Evolutionary conservation across 176 grass and related monocot species (phyloP).

Genomic region (Hsuehochloa calcarea): DNA sequence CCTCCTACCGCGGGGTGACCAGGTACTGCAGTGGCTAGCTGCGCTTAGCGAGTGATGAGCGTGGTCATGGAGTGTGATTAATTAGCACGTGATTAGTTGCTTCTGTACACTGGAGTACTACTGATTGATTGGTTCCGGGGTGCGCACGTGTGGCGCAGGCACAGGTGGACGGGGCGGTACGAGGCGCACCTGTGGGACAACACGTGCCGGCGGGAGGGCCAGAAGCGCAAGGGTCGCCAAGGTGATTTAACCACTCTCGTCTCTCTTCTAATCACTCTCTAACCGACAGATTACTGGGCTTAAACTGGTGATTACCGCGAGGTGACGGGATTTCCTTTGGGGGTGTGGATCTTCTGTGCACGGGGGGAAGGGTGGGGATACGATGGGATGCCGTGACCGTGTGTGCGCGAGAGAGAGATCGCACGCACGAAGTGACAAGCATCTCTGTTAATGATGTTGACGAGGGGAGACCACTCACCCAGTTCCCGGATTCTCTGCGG

Average conservation of each 20-base stretch:
- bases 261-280: background rate
- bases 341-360: constrained; percentile 32
- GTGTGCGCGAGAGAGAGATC: background rate
- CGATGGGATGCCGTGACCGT: constrained; percentile 22
- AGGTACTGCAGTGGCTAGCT: constrained; percentile 34
- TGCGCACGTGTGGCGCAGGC: constrained; percentile 56
- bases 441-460: constrained; percentile 42
- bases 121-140: background rate
- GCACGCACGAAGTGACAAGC: constrained; percentile 31
- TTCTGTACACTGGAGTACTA: background rate
- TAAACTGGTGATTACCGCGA: background rate
- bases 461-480: constrained; percentile 15
- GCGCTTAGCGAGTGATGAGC: constrained; percentile 7
- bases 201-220: constrained; percentile 98
- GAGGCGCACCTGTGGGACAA: constrained; percentile 99
- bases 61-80: constrained; percentile 34
- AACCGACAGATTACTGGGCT: background rate
- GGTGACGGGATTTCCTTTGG: background rate
- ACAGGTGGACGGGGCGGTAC: constrained; percentile 99
- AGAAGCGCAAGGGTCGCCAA: constrained; percentile 90
- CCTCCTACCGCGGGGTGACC: constrained; percentile 80
- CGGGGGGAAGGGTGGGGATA: background rate
- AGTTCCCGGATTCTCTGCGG: constrained; percentile 38
- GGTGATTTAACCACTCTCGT: constrained; percentile 30
- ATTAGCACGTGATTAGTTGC: background rate